Evolutionary conservation across 23 red algal species (phyloP).

Genomic region (Gracilaria vermiculophylla): DNA sequence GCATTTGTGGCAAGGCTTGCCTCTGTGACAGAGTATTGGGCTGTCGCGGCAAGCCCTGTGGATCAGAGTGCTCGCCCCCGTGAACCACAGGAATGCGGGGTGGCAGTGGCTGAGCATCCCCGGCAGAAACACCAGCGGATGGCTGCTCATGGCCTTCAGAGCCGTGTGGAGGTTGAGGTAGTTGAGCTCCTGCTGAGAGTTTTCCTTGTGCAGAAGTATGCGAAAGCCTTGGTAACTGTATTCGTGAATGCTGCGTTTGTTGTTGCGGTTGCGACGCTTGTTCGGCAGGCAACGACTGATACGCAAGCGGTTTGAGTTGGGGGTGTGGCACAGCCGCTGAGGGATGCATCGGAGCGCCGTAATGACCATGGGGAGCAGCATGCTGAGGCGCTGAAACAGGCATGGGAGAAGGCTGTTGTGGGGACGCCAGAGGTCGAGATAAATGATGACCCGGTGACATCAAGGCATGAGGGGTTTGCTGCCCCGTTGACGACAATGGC

Average conservation of each 20-base stretch:
- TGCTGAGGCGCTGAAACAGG: conserved; percentile 9
- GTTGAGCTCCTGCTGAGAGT: neutral
- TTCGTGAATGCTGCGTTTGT: neutral
- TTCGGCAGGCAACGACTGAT: neutral
- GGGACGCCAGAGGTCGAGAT: neutral
- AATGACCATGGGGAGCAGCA: neutral
- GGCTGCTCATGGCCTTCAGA: neutral
- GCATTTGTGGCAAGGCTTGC: conserved; percentile 21
- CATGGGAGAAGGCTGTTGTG: neutral
- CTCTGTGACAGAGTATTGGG: neutral
- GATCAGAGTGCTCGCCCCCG: neutral
- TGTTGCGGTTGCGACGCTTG: neutral
- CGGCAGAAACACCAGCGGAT: neutral
- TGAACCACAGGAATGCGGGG: neutral
- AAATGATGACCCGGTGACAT: neutral
- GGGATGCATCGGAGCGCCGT: neutral
- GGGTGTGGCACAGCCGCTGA: neutral
- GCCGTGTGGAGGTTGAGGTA: neutral
- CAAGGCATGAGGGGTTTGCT: neutral
- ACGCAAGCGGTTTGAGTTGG: neutral
- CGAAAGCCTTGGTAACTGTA: neutral
- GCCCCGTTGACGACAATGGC: neutral
- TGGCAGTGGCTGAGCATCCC: neutral
- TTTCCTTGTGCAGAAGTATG: neutral
- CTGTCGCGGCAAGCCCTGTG: neutral